phyloP scores from a whole-genome alignment of 2,329 filamentous ascomycete genomes.

The Hypoxylon sp. region DNA sequence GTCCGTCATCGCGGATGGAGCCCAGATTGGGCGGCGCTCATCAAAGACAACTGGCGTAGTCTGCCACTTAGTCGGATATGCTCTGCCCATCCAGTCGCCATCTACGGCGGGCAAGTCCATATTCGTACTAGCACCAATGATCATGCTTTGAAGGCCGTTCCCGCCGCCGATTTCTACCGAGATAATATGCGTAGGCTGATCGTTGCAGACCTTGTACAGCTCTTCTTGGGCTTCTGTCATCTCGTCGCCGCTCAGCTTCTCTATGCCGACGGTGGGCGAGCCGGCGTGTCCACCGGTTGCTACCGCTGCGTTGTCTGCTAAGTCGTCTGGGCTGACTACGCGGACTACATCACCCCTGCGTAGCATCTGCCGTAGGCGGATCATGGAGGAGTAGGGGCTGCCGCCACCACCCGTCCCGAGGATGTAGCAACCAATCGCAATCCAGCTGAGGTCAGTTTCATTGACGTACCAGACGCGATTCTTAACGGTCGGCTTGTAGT shows the following conservation, averaged over 20 bases:
- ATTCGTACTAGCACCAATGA: constrained; percentile 67
- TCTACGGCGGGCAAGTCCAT: constrained; percentile 68
- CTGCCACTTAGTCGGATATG: constrained; percentile 69
- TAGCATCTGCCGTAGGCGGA: constrained; percentile 67
- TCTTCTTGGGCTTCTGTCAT: constrained; percentile 66
- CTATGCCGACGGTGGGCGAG: constrained; percentile 72
- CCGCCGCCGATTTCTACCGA: constrained; percentile 76
- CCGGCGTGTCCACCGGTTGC: constrained; percentile 71
- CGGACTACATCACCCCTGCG: constrained; percentile 65
- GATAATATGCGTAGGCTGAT: constrained; percentile 69
- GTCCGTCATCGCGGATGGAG: constrained; percentile 64
- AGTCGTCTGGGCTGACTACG: constrained; percentile 65
- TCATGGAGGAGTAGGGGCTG: constrained; percentile 66
- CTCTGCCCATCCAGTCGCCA: constrained; percentile 71
- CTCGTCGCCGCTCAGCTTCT: constrained; percentile 72
- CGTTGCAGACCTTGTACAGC: constrained; percentile 64
- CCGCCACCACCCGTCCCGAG: constrained; percentile 74
- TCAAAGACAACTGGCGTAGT: constrained; percentile 68
- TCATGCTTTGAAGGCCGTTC: constrained; percentile 72
- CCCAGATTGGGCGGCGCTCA: constrained; percentile 60
- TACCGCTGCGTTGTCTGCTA: constrained; percentile 66
- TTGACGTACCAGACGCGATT: constrained; percentile 70
- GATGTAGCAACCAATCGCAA: constrained; percentile 72
- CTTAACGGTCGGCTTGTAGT: constrained; percentile 65
- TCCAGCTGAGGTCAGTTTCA: constrained; percentile 70